Base-by-base conservation (phyloP, 2,329 filamentous ascomycete genomes). In the Teratosphaeria viscida region DNA sequence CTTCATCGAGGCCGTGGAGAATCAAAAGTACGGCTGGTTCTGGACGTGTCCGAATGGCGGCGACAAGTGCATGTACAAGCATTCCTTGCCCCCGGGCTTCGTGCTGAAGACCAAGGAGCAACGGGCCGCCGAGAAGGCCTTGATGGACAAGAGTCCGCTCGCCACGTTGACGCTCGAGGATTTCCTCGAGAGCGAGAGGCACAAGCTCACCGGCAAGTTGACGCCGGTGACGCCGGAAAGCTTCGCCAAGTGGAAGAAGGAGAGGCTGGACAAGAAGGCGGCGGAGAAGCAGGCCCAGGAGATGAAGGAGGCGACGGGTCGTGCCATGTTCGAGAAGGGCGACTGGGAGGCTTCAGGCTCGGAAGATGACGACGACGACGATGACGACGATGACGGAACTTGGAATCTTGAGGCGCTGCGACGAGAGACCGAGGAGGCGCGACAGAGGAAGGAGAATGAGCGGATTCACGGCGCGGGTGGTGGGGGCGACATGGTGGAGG, bases 21-120 rank as follows among this genome's bases (percentile, higher is more conserved):
- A 99, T 72, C 89, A 91, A 70, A 99, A 97, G 77, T 99, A 99
- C 70, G 94, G 94, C 63, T 99, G 94, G 94, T 97, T 99, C 78
- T 99, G 94, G 94, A 82, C 85, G 61, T 99, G 94, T 82, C 94
- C 94, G 54, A 97, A 97, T 71, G 92, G 91, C 65, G 92, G 89
- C 64, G 88, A 99, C 73, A 90, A 96, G 76, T 99, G 94, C 88
- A 97, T 94, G 87, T 99, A 99, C 74, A 92, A 89, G 77, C 94
- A 99, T 75, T 91, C 89, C 70, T 81, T 99, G 69, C 94, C 95
- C 68, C 89, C 92, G 71, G 94, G 94, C 60, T 99, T 97, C 78
- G 81, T 99, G 52, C 82, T 99, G 63, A 99, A 99, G 80, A 99
- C 94, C 19, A 96, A 95, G 76, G 95, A 97, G 74, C 94, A 99